Base-by-base conservation (phyloP, 2,329 filamentous ascomycete genomes). In the Septoria linicola region DNA sequence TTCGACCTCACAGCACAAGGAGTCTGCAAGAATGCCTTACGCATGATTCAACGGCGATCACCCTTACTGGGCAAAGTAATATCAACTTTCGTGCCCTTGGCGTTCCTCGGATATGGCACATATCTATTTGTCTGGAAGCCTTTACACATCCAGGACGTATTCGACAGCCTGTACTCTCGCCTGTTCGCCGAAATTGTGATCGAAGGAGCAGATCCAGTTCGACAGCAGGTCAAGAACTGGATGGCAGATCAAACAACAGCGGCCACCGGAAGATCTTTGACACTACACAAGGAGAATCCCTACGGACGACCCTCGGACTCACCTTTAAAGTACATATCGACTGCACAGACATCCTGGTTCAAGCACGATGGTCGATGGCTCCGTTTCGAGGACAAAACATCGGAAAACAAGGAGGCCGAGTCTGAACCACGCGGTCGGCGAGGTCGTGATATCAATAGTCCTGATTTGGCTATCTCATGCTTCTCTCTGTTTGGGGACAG, bases 211-310 rank as follows among this genome's bases (percentile, higher is more conserved):
- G 68, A 74, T 34, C 68, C 72, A 23, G 67, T 69, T 16, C 52
- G 65, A 7, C 71, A 75, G 5, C 63, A 65, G n/a, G 59, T 73
- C 5, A 61, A 73, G 27, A 49, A 64, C 17, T 75, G 71, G 70
- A 66, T 72, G n/a, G 53, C 44, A n/a, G 25, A 40, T 14, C 30
- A 40, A 34, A 25, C 31, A 27, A 36, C 41, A 4, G 27, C 40
- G 5, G 14, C 34, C 32, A 16, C 30, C 27, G 23, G 19, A 27
- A 19, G 36, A 19, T 23, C 37, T 32, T n/a, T 47, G 1, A 47
- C 44, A 2, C 23, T 47, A n/a, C 32, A 39, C 10, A 20, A 17
- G 11, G 44, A 47, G 4, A 35, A 21, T 11, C 8, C 11, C 3
- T 40, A 40, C 25, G 35, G 44, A 11, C 34, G 35, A 8, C 30